phyloP scores from a whole-genome alignment of 1,284 basidiomycete genomes.

The Hemileia vastatrix region DNA sequence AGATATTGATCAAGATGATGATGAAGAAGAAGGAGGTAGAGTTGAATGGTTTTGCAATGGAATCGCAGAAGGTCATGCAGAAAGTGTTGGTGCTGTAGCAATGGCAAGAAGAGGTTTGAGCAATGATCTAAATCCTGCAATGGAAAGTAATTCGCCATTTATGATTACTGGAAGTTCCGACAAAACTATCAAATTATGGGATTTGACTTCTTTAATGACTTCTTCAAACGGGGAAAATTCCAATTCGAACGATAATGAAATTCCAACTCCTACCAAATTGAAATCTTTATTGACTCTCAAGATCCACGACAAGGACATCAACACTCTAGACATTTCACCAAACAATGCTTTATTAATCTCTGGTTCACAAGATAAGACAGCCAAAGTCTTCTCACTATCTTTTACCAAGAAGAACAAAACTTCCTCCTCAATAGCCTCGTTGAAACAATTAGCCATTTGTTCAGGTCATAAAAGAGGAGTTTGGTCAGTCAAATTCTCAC shows the following conservation, averaged over 20 bases:
- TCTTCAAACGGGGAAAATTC: slow-evolving; percentile 34
- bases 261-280: slow-evolving; percentile 52
- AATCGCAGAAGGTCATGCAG: slow-evolving; percentile 84
- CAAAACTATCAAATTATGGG: slow-evolving; percentile 98
- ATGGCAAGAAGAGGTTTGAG: too few species aligned
- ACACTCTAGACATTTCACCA: slow-evolving; percentile 83
- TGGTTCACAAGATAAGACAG: slow-evolving; percentile 93
- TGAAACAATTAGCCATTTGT: slow-evolving; percentile 73
- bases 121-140: too few species aligned
- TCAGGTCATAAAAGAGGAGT: slow-evolving; percentile 95
- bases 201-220: slow-evolving; percentile 54
- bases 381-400: slow-evolving; percentile 87
- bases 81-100: slow-evolving; percentile 82
- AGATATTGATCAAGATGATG: too few species aligned
- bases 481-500: slow-evolving; percentile 84
- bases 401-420: too few species aligned
- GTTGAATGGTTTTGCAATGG: slow-evolving; percentile 75
- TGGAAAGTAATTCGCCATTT: too few species aligned
- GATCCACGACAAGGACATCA: slow-evolving; percentile 98
- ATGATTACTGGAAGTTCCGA: slow-evolving; percentile 93
- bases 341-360: slow-evolving; percentile 82
- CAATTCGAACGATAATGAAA: too few species aligned
- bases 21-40: too few species aligned
- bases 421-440: too few species aligned
- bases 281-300: slow-evolving; percentile 75